Conservation (phyloP, 805 yeast genomes). For the Clavispora phyllophila region DNA sequence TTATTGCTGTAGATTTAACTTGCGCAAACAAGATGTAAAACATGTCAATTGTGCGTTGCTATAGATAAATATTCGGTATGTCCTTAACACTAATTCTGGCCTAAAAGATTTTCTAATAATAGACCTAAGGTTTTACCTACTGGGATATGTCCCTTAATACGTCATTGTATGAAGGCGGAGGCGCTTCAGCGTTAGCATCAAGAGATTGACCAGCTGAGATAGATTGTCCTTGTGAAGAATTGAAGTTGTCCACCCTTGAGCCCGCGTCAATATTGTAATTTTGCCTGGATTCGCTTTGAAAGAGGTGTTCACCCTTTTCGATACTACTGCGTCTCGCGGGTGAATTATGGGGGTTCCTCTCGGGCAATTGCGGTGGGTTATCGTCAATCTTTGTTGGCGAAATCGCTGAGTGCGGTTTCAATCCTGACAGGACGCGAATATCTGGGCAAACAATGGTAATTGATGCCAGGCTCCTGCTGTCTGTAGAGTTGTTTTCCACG, state of each 20-base stretch:
- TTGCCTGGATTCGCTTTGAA: neutral
- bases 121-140: neutral
- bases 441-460: constrained; percentile 26
- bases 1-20: no score
- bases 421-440: constrained; percentile 28
- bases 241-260: no score
- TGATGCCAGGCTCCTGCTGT: constrained; percentile 5
- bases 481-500: constrained; percentile 6
- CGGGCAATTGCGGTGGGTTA: neutral
- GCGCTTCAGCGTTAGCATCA: neutral
- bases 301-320: neutral
- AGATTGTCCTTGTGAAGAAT: neutral
- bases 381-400: neutral
- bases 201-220: neutral
- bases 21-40: no score
- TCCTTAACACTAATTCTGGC: no score
- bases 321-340: neutral
- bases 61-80: no score
- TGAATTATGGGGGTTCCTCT: neutral
- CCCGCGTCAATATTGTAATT: no score
- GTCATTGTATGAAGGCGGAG: neutral
- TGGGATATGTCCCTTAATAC: neutral
- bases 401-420: neutral
- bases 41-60: no score
- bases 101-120: no score